Evolutionary conservation across 2,329 filamentous ascomycete genomes (phyloP), one percentile per base, ranked within the genome.

Genomic region (Fusarium proliferatum): DNA sequence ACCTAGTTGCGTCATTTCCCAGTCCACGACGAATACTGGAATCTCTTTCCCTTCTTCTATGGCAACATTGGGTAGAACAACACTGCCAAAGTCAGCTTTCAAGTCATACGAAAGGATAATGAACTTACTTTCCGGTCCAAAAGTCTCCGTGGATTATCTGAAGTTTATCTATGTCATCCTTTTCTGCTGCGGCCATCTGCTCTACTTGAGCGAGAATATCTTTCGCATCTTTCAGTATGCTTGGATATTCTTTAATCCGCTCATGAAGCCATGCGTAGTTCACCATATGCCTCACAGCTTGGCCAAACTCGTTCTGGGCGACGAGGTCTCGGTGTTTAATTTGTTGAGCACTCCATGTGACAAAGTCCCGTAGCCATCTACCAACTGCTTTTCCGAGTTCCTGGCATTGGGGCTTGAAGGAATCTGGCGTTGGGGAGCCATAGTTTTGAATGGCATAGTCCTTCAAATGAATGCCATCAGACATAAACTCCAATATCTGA

Each of bases 61-160:
- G 6, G 42, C 23, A 8, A 9, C 28, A 15, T 57, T 43, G 6
- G 59, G 42, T 17, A 63, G 21, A n/a, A 63, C 46, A 16, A 57
- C 34, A n/a, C 63, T 66, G 8, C 11, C 6, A 9, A 26, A 49
- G 28, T 66, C 17, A 63, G 12, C 9, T 23, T 42, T 10, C 1
- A 15, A 17, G 3, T 23, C 9, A 15, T 5, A 9, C 2, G 4
- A 34, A 21, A 12, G 21, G 23, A 16, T 4, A 1, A 8, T 55
- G 3, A 6, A 15, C 58, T 62, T 56, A 56, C 58, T 66, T 66
- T 28, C 49, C 63, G 6, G 48, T 55, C 42, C 49, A 66, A 46
- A 66, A 49, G 26, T 66, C 63, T n/a, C 58, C 58, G 36, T 66
- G 58, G 23, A 66, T 56, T 6, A 66, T 26, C 23, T 66, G 63